phyloP scores from a whole-genome alignment of 495 filamentous ascomycete species.

The Hypoxylon lienhwacheense region DNA sequence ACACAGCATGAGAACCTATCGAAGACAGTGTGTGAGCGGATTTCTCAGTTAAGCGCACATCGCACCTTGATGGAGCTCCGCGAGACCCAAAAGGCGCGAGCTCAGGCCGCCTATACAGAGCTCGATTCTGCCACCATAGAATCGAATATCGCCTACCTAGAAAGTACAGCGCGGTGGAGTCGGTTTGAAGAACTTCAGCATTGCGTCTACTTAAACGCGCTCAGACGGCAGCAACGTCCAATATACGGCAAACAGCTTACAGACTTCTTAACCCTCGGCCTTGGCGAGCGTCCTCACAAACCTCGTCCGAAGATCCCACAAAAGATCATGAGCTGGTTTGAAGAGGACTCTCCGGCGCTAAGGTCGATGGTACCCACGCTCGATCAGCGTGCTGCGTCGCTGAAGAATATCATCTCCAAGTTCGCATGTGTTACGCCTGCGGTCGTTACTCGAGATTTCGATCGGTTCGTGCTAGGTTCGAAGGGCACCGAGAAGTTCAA shows the following conservation, averaged over 20 bases:
- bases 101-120: conserved; percentile 60
- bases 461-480: conserved; percentile 62
- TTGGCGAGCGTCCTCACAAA: conserved; percentile 56
- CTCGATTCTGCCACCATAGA: conserved; percentile 64
- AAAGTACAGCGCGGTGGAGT: conserved; percentile 68
- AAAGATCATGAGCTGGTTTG: conserved; percentile 70
- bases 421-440: conserved; percentile 91
- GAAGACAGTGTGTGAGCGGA: conserved; percentile 60
- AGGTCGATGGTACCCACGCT: conserved; percentile 72
- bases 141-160: conserved; percentile 70
- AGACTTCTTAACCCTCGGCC: conserved; percentile 67
- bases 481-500: conserved; percentile 63
- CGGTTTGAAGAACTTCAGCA: conserved; percentile 79
- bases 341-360: conserved; percentile 68
- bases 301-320: conserved; percentile 56
- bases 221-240: conserved; percentile 77
- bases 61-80: conserved; percentile 62
- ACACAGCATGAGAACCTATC: conserved; percentile 70
- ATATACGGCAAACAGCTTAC: conserved; percentile 78
- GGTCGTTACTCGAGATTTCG: conserved; percentile 77
- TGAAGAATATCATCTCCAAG: conserved; percentile 77
- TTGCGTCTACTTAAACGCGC: conserved; percentile 76
- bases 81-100: conserved; percentile 63
- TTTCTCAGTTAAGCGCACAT: conserved; percentile 65
- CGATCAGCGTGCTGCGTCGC: conserved; percentile 65